Conservation (phyloP, 306 rosid species). For the Lathyrus tuberosus region DNA sequence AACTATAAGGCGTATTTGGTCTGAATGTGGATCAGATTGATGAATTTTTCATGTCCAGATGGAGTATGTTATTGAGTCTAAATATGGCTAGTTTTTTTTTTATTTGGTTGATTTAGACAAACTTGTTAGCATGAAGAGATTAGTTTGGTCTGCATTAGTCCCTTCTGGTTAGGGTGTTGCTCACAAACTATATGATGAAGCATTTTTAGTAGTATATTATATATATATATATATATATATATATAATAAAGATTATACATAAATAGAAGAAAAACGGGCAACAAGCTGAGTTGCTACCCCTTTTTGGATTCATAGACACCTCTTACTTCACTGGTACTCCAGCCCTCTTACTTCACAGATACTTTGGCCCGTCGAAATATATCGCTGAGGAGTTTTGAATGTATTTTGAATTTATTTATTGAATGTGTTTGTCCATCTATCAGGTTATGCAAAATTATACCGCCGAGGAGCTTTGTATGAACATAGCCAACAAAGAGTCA, state of each 20-base stretch:
- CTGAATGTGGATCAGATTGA: background rate
- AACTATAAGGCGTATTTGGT: background rate
- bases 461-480: conserved; percentile 37
- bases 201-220: too few species aligned
- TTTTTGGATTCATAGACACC: too few species aligned
- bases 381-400: too few species aligned
- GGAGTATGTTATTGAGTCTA: background rate
- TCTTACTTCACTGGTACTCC: too few species aligned
- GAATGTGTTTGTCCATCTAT: conserved; percentile 41
- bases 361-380: too few species aligned
- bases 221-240: too few species aligned
- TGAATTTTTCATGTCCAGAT: background rate
- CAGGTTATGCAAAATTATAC: conserved; percentile 48
- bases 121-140: conserved; percentile 16
- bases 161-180: conserved; percentile 15
- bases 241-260: too few species aligned
- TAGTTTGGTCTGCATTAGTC: conserved; percentile 14
- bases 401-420: conserved; percentile 37
- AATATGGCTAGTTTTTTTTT: background rate
- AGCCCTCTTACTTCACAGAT: too few species aligned
- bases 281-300: too few species aligned
- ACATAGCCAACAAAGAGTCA: conserved; percentile 16
- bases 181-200: background rate
- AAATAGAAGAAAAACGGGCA: too few species aligned
- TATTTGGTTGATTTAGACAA: conserved; percentile 24